phyloP scores from a whole-genome alignment of 345 rosid genomes.

The Salix caprea region DNA sequence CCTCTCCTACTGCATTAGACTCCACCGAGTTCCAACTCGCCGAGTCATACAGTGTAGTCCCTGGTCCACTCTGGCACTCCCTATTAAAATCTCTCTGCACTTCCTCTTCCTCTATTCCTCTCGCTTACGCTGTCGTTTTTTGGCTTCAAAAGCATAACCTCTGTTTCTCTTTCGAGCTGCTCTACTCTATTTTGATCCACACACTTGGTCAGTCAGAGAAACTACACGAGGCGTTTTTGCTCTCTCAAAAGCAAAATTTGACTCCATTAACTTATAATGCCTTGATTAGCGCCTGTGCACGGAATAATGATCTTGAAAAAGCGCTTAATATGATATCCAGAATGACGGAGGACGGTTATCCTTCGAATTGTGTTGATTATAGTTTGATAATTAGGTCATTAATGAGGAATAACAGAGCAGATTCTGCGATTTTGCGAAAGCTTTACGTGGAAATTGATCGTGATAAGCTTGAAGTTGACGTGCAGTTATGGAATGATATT shows the following conservation, averaged over 20 bases:
- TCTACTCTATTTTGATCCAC: constrained; percentile 84
- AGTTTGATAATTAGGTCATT: constrained; percentile 76
- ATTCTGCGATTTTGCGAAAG: constrained; percentile 58
- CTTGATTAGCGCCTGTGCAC: constrained; percentile 77
- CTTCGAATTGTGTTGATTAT: constrained; percentile 80
- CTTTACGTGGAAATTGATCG: constrained; percentile 58
- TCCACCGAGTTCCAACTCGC: constrained; percentile 61
- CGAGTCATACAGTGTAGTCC: constrained; percentile 79
- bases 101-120: constrained; percentile 43
- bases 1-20: constrained; percentile 47
- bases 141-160: constrained; percentile 91
- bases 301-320: constrained; percentile 75
- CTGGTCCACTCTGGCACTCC: constrained; percentile 89
- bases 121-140: constrained; percentile 76
- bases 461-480: constrained; percentile 75
- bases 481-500: constrained; percentile 72
- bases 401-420: constrained; percentile 58
- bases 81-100: constrained; percentile 62
- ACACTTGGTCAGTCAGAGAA: constrained; percentile 94
- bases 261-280: constrained; percentile 95
- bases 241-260: constrained; percentile 65
- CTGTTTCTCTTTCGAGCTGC: constrained; percentile 92
- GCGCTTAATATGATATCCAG: constrained; percentile 78
- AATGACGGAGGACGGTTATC: constrained; percentile 86
- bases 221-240: constrained; percentile 87